Evolutionary conservation across 2,329 filamentous ascomycete genomes (phyloP), one percentile per base, ranked within the genome.

Genomic region (Calonectria leucothoes): DNA sequence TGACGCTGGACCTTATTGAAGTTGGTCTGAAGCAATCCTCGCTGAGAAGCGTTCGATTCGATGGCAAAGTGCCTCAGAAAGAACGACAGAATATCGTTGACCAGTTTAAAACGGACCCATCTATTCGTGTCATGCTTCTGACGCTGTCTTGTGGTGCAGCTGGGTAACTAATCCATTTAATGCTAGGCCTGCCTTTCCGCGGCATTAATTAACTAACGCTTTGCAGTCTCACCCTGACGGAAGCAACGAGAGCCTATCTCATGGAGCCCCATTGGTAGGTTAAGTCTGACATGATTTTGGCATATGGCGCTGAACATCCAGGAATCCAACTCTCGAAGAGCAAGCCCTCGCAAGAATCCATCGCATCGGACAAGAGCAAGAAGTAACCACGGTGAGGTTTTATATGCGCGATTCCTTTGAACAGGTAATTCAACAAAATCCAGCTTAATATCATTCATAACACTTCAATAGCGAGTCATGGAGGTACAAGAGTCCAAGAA

Each of bases 81-180:
- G 84, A 88, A 0, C 81, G 89, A 4, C 83, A 86, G 7, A 55
- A 73, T 0, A 84, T 86, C 0, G 75, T 90, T 0, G 75, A 86
- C 0, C 78, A 69, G 6, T 89, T 90, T 75, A 81, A 82, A 1
- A 76, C 63, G 0, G 83, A 89, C 12, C 78, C 83, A 0, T 70
- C 42, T 0, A 76, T 87, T 4, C 79, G 81, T 0, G 85, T 90
- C 5, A 83, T 89, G 68, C 82, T 91, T 0, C 77, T 90, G 1
- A 89, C 88, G 0, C 78, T 90, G 1, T 85, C 86, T 0, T 91
- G 89, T 66, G 89, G 87, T 42, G 87, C 88, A n/a, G 86, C 87
- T 27, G 88, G 89, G 87, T 88, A 78, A 79, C 85, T 64, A 15
- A 25, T 27, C 11, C 6, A 1, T 25, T 25, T 35, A 55, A 66